These are phyloP conservation scores for Juglanconis oblonga DNA, from an alignment of 2,329 filamentous ascomycete genomes.

Conservation along the genomic window DNA sequence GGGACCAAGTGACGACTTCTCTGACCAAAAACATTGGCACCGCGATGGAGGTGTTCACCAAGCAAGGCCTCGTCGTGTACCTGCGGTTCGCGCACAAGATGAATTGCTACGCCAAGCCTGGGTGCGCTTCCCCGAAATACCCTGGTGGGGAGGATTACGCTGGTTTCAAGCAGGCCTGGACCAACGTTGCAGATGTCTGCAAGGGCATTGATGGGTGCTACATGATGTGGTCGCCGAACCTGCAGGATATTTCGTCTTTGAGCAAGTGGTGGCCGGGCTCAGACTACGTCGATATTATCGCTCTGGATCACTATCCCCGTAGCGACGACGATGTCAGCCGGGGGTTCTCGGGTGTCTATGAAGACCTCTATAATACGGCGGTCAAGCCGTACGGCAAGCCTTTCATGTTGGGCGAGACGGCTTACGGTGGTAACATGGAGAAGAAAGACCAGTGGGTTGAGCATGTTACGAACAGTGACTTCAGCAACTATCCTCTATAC, in stretches of 20 bases:
- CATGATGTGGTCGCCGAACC: conserved; percentile 21
- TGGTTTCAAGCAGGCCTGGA: conserved; percentile 17
- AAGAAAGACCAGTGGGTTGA: conserved; percentile 15
- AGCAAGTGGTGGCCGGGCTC: conserved; percentile 20
- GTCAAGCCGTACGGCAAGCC: conserved; percentile 16
- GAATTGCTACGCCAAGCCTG: conserved; percentile 20
- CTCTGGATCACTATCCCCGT: conserved; percentile 18
- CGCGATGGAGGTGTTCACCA: conserved; percentile 17
- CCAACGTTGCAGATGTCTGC: conserved; percentile 14
- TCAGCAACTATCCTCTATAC: conserved; percentile 13
- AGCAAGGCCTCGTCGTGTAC: conserved; percentile 19
- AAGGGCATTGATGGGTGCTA: conserved; percentile 15
- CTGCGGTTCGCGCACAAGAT: conserved; percentile 23
- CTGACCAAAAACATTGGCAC: conserved; percentile 16
- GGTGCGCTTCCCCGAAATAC: conserved; percentile 10
- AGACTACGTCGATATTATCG: conserved; percentile 20
- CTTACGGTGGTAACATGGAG: conserved; percentile 4
- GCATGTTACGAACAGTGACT: conserved; percentile 7
- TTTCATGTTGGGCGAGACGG: conserved; percentile 17
- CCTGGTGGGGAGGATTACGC: conserved; percentile 15
- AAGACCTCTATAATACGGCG: conserved; percentile 4
- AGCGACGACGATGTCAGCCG: not conserved
- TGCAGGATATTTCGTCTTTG: conserved; percentile 17
- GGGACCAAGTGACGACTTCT: conserved; percentile 14
- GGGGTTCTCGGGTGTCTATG: conserved; percentile 8